Base-by-base conservation (phyloP, 2,329 filamentous ascomycete species). In the Arthrobotrys iridis region DNA sequence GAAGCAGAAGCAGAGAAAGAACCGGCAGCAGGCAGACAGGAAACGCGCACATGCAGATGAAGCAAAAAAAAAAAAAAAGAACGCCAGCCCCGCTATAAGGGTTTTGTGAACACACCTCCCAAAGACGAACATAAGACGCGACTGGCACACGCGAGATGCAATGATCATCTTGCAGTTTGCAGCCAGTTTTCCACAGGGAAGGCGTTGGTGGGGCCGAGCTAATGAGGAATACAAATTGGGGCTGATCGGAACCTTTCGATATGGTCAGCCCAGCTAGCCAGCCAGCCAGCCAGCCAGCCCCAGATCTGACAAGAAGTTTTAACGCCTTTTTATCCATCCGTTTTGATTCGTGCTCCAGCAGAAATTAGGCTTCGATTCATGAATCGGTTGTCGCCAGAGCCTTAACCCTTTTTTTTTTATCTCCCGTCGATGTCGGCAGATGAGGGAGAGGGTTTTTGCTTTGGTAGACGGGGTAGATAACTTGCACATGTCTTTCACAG, bases 361-460 rank as follows among this genome's bases (percentile, higher is more conserved):
- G 28, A 55, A 55, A 55, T 55, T 55, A 55, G 30, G 28, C 20
- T 20, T 22, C 20, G 22, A 18, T 28, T 26, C 26, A 50, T 18
- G 46, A 50, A 50, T 55, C 28, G 46, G 26, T 50, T 50, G 46
- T 50, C 46, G 48, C 48, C 48, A 52, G 48, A 52, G 26, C 6
- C 10, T 5, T 33, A 33, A 33, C n/a, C 3, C 15, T 11, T n/a
- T 26, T n/a, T 24, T 55, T 37, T 20, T 33, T 2, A 52, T 60
- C 3, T 33, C 26, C 18, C 6, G 11, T 66, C 58, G 50, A 67
- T 59, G 43, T 67, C 65, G 65, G 50, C 48, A 60, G 65, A 67
- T 70, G 65, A 68, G 65, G 65, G 65, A 55, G 55, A 67, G n/a
- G n/a, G n/a, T n/a, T n/a, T n/a, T n/a, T n/a, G n/a, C n/a, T n/a